Conservation (phyloP, 2,329 filamentous ascomycete genomes). For the Apiospora kogelbergensis region DNA sequence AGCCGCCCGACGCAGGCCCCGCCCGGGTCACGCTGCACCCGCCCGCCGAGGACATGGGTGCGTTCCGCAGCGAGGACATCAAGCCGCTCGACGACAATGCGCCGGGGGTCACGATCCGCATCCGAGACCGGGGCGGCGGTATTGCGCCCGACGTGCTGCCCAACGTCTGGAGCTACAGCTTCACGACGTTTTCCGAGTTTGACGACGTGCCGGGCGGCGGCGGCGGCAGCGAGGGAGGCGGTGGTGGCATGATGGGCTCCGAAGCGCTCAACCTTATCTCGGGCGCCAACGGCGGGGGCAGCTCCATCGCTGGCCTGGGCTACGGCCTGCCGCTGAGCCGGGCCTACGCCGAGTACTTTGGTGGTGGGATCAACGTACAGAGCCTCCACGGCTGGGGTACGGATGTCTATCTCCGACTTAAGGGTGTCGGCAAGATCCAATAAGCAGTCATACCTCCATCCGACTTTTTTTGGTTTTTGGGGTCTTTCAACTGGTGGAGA, state of each 20-base stretch:
- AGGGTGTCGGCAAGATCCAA: slow-evolving; percentile 59
- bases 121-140: slow-evolving; percentile 92
- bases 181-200: slow-evolving; percentile 82
- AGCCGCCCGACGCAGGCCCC: slow-evolving; percentile 42
- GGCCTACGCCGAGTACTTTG: slow-evolving; percentile 98
- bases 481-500: too few species aligned
- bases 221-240: slow-evolving; percentile 38
- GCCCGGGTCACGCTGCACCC: slow-evolving; percentile 33
- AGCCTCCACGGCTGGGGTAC: slow-evolving; percentile 91
- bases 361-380: slow-evolving; percentile 92
- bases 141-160: slow-evolving; percentile 81
- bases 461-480: too few species aligned
- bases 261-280: slow-evolving; percentile 77
- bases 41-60: slow-evolving; percentile 38
- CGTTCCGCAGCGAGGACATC: slow-evolving; percentile 48
- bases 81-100: slow-evolving; percentile 62
- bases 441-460: slow-evolving; percentile 13
- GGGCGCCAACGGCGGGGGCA: slow-evolving; percentile 67
- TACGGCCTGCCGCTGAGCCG: slow-evolving; percentile 89
- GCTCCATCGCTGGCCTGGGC: slow-evolving; percentile 87
- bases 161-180: slow-evolving; percentile 95
- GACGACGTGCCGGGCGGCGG: slow-evolving; percentile 46
- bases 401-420: slow-evolving; percentile 66
- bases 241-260: slow-evolving; percentile 46
- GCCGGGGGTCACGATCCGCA: slow-evolving; percentile 90